phyloP scores from a whole-genome alignment of 331 rosid genomes.

The Dryas integrifolia region DNA sequence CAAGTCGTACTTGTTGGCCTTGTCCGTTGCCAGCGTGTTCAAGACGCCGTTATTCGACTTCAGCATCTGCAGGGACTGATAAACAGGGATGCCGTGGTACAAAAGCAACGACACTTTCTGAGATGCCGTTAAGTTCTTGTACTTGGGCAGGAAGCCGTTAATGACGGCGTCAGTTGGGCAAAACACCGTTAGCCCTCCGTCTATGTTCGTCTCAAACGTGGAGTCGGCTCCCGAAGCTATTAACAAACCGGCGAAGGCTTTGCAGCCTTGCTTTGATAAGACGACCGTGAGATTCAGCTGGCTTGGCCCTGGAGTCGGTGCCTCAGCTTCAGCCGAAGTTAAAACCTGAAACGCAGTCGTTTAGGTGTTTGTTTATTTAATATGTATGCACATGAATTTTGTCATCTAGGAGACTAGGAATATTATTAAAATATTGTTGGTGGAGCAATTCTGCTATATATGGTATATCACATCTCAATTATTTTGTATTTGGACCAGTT shows the following conservation, averaged over 20 bases:
- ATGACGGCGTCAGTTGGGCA: conserved; percentile 69
- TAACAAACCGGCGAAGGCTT: conserved; percentile 65
- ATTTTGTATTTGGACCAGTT: background rate
- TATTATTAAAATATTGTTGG: background rate
- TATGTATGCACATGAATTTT: background rate
- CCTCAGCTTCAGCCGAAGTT: conserved; percentile 87
- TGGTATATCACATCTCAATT: background rate
- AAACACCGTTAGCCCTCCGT: conserved; percentile 80
- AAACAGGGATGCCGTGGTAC: conserved; percentile 75
- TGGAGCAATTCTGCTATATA: background rate
- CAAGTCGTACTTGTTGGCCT: conserved; percentile 73
- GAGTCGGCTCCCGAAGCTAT: conserved; percentile 52
- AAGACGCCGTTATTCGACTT: conserved; percentile 68
- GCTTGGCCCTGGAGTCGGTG: conserved; percentile 70
- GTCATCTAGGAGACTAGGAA: background rate
- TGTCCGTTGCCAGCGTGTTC: conserved; percentile 81
- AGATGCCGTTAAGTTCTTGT: conserved; percentile 64
- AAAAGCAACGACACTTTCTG: conserved; percentile 55
- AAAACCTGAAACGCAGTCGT: conserved; percentile 28
- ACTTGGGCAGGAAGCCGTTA: conserved; percentile 52
- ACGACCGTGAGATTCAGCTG: conserved; percentile 53
- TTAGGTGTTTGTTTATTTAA: background rate
- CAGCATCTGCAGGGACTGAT: conserved; percentile 66
- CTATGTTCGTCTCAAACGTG: conserved; percentile 51
- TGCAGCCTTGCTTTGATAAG: conserved; percentile 81